A percentile compares a stretch with the other conserved stretches of the same genome.
Conservation (phyloP, 1,284 basidiomycete species). For the Tausonia pullulans region DNA sequence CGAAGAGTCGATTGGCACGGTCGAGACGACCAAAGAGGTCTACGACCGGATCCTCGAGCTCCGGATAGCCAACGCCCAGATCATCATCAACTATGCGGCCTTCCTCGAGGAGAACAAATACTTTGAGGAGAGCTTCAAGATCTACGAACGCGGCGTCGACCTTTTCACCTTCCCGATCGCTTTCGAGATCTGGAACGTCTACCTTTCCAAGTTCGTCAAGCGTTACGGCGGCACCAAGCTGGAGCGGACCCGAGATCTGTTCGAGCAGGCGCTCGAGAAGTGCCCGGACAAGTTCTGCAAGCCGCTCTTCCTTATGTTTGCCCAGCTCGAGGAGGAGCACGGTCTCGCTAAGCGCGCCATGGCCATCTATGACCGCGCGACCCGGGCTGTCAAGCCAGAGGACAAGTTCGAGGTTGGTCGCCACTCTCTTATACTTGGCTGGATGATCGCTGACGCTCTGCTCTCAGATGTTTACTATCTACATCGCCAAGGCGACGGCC, state of each 20-base stretch:
- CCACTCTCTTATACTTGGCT: neutral
- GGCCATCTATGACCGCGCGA: constrained; percentile 89
- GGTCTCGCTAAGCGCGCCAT: constrained; percentile 93
- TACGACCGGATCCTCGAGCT: constrained; percentile 97
- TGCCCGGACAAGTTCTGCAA: constrained; percentile 93
- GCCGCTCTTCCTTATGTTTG: constrained; percentile 89
- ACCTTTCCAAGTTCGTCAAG: constrained; percentile 92
- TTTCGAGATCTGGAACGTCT: constrained; percentile 99
- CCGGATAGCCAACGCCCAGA: constrained; percentile 95
- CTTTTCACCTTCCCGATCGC: constrained; percentile 96
- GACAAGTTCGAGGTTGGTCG: constrained; percentile 85
- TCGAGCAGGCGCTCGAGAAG: constrained; percentile 94
- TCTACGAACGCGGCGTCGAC: constrained; percentile 95
- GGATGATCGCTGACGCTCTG: neutral
- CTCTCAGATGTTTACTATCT: constrained; percentile 81
- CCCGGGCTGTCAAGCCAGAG: constrained; percentile 67
- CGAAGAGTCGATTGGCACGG: constrained; percentile 89
- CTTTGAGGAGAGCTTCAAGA: constrained; percentile 98
- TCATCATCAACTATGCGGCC: constrained; percentile 92
- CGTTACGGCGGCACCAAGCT: constrained; percentile 91
- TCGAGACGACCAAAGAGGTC: constrained; percentile 81
- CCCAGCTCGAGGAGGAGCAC: constrained; percentile 84
- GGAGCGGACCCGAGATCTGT: constrained; percentile 88
- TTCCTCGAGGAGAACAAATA: constrained; percentile 98
- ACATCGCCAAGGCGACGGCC: constrained; percentile 91